phyloP scores from a whole-genome alignment of 2,329 filamentous ascomycete species.

The Cryphonectria nitschkei region DNA sequence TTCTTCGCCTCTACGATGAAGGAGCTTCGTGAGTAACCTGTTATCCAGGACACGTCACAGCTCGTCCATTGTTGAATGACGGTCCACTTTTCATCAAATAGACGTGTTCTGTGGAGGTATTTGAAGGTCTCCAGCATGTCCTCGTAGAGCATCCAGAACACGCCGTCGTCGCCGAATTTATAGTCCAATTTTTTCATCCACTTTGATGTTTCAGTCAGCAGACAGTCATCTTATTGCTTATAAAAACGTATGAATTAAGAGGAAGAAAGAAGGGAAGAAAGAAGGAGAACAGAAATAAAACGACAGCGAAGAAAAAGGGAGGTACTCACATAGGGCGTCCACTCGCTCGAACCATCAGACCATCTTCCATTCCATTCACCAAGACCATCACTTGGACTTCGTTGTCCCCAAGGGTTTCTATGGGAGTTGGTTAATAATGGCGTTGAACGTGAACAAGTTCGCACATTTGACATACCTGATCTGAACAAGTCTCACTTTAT shows the following conservation, averaged over 20 bases:
- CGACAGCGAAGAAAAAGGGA: too few species aligned
- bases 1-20: conserved; percentile 48
- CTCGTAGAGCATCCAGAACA: conserved; percentile 51
- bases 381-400: conserved; percentile 39
- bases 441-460: too few species aligned
- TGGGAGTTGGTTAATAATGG: too few species aligned
- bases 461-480: conserved; percentile 43
- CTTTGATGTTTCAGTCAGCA: not conserved
- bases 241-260: too few species aligned
- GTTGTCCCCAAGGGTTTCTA: conserved; percentile 70
- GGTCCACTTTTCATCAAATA: conserved; percentile 51
- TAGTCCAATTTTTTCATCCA: conserved; percentile 70
- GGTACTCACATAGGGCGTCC: conserved; percentile 60
- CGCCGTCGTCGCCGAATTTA: conserved; percentile 70
- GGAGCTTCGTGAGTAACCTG: conserved; percentile 49
- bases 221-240: too few species aligned
- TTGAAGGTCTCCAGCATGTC: conserved; percentile 51
- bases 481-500: conserved; percentile 46
- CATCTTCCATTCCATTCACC: conserved; percentile 73
- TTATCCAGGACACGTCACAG: conserved; percentile 48
- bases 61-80: conserved; percentile 50
- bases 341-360: conserved; percentile 74
- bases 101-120: conserved; percentile 49
- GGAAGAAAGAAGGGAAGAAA: too few species aligned
- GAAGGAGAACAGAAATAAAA: too few species aligned